phyloP scores from a whole-genome alignment of 192 early-diverging fungal species.

The Cetraspora pellucida region DNA sequence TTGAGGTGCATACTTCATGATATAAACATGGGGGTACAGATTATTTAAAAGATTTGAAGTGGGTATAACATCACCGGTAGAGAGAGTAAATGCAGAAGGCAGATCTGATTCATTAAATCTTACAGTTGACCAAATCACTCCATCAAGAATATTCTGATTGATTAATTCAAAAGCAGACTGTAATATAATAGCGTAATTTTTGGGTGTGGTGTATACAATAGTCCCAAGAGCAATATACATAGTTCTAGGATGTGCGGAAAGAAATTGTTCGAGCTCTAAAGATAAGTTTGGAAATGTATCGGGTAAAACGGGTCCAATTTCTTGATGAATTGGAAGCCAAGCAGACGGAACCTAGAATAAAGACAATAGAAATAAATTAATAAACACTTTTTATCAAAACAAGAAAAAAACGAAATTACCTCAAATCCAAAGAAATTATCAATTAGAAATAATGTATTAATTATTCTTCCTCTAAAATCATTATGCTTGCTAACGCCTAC shows the following conservation, averaged over 20 bases:
- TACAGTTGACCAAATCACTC: slow-evolving; percentile 39
- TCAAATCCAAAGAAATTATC: slow-evolving; percentile 29
- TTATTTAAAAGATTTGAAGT: neutral
- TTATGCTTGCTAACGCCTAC: neutral
- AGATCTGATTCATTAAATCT: neutral
- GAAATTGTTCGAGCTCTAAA: neutral
- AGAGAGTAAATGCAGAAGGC: neutral
- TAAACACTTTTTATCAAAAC: too few species aligned
- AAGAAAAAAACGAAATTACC: too few species aligned
- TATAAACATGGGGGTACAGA: slow-evolving; percentile 1
- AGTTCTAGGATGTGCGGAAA: slow-evolving; percentile 22
- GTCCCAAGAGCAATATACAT: slow-evolving; percentile 42
- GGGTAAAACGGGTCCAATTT: slow-evolving; percentile 43
- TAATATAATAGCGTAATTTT: slow-evolving; percentile 28
- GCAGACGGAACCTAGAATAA: too few species aligned
- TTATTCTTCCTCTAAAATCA: neutral
- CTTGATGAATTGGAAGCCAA: too few species aligned
- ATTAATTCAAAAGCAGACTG: slow-evolving; percentile 36
- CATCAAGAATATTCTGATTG: slow-evolving; percentile 37
- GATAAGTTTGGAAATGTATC: slow-evolving; percentile 18
- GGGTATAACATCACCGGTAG: neutral
- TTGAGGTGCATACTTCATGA: slow-evolving; percentile 38
- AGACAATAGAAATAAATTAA: too few species aligned
- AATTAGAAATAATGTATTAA: slow-evolving; percentile 13
- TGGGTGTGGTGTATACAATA: slow-evolving; percentile 8